Conservation (phyloP, 1,284 basidiomycete species). For the Meira nashicola region DNA sequence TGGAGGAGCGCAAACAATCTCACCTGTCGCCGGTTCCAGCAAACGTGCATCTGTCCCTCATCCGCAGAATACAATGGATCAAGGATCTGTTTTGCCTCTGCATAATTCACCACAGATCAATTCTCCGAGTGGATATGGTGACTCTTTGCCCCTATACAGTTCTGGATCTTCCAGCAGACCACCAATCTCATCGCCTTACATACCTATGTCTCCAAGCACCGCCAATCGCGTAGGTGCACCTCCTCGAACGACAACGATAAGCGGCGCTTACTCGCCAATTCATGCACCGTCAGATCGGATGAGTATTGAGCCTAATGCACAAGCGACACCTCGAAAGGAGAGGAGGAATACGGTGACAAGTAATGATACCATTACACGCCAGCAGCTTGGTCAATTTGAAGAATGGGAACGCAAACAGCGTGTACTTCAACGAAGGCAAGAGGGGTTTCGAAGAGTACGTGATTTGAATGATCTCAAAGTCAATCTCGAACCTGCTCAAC, state of each 20-base stretch:
- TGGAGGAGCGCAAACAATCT: neutral
- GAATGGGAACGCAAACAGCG: slow-evolving; percentile 2
- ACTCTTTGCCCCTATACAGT: slow-evolving; percentile 6
- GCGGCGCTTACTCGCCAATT: neutral
- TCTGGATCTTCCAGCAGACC: neutral
- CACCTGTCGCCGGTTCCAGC: neutral
- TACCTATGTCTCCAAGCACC: neutral
- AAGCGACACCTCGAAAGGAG: neutral
- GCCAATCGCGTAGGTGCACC: neutral
- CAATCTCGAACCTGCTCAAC: slow-evolving; percentile 30
- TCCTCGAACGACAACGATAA: neutral
- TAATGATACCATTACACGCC: neutral
- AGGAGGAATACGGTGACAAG: slow-evolving; percentile 4
- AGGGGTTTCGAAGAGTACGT: slow-evolving; percentile 44
- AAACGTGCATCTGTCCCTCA: too few species aligned
- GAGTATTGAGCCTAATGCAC: slow-evolving; percentile 12
- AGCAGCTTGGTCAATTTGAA: slow-evolving; percentile 10
- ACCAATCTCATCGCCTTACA: neutral
- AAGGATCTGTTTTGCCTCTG: neutral
- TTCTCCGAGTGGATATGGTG: neutral
- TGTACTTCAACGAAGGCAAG: slow-evolving; percentile 16
- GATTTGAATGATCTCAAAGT: slow-evolving; percentile 42
- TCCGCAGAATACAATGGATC: neutral
- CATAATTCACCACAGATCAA: neutral
- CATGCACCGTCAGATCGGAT: neutral